Evolutionary conservation across 2,329 filamentous ascomycete genomes (phyloP), one percentile per base, ranked within the genome.

Genomic region (Trichothecium sympodiale): DNA sequence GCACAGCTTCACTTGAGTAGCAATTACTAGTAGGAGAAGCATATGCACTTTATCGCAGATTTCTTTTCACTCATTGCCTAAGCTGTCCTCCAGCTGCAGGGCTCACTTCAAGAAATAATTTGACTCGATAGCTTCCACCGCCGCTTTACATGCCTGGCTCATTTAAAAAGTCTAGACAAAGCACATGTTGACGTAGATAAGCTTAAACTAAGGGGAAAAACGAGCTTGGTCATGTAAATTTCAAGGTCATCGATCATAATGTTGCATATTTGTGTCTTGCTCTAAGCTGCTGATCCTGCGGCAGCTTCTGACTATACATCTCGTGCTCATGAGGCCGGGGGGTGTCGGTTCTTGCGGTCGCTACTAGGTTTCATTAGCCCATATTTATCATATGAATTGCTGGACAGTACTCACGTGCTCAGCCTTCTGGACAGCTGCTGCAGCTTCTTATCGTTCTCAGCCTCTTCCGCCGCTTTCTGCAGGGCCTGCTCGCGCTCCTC

Each of bases 371-470:
- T n/a, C 10, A 17, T 17, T 18, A 13, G 20, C 15, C 15, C n/a
- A n/a, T n/a, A n/a, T n/a, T n/a, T n/a, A n/a, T n/a, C n/a, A n/a
- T n/a, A n/a, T n/a, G n/a, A n/a, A n/a, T n/a, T n/a, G n/a, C n/a
- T n/a, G n/a, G n/a, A n/a, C n/a, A n/a, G 25, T n/a, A 48, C 47
- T 56, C 43, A 96, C 91, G 93, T 94, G 81, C 87, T 95, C 51
- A 98, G 82, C 57, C 89, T 77, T 60, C 91, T 74, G 17, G 87
- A 91, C 41, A 98, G 76, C 43, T 82, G 80, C 49, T 89, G 84
- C 52, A 98, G 61, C 50, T 84, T 83, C 54, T 79, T 77, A 53
- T 96, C 91, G 54, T 95, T 94, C 46, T 94, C 88, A 15, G 91
- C 91, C 46, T 95, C 88, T 41, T 81, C 74, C 29, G 77, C 78